Evolutionary conservation across 441 rosid genomes (phyloP).

Genomic region (Mallotus japonicus): DNA sequence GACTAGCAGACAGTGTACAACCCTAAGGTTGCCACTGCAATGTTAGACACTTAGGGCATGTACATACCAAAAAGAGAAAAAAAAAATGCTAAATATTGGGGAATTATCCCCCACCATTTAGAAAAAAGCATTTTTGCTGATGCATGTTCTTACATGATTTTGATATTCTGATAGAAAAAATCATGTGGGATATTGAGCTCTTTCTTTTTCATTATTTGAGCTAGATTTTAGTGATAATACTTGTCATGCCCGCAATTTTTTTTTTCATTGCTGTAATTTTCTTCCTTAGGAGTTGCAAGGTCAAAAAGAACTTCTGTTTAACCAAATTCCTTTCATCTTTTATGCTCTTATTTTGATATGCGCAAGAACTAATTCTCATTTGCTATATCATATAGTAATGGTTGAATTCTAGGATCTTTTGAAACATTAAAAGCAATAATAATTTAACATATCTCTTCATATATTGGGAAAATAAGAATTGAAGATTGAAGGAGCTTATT

Average conservation of each 20-base stretch:
- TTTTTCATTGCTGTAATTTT: no score
- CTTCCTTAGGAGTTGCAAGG: no score
- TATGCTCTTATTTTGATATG: no score
- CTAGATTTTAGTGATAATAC: not conserved
- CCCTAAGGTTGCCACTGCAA: conserved; percentile 28
- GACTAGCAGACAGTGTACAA: conserved; percentile 15
- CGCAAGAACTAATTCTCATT: no score
- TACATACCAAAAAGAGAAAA: conserved; percentile 19
- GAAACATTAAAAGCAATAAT: no score
- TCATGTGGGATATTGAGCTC: not conserved
- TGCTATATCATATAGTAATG: no score
- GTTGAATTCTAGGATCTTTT: no score
- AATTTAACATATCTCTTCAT: no score
- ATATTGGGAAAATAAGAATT: no score
- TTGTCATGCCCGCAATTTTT: not conserved
- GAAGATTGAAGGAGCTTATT: no score
- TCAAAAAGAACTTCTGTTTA: no score
- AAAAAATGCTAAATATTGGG: not conserved
- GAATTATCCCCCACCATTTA: not conserved
- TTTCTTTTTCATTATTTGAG: not conserved
- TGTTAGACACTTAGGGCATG: conserved; percentile 18
- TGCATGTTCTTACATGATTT: not conserved
- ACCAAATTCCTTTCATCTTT: no score
- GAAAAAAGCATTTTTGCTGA: not conserved
- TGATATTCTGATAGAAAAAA: not conserved